These are phyloP conservation scores for Spinacia oleracea DNA, from an alignment of 179 eudicot species.

Conservation along the genomic window DNA sequence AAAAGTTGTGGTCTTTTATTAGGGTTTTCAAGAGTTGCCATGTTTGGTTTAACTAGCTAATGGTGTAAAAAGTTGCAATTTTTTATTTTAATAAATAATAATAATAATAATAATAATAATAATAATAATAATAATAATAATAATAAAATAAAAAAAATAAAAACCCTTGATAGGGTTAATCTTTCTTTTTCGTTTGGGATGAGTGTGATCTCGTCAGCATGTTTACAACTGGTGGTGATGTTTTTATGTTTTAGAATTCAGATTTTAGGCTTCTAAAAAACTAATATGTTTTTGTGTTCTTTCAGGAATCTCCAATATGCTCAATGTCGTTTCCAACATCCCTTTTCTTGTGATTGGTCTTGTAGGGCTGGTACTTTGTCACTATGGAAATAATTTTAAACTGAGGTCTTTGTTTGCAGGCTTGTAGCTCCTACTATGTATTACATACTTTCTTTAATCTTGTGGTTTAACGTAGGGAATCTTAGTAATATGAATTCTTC, in stretches of 20 bases:
- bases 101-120: too few relatives aligned
- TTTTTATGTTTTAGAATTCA: background rate
- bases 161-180: background rate
- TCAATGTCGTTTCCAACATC: slow-evolving; percentile 84
- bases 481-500: slow-evolving; percentile 1
- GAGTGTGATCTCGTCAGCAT: too few relatives aligned
- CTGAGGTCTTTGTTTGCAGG: slow-evolving; percentile 55
- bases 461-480: background rate
- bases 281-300: background rate
- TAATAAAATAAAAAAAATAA: too few relatives aligned
- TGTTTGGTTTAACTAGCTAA: too few relatives aligned
- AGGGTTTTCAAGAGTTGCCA: background rate
- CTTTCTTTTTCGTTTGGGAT: background rate
- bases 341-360: slow-evolving; percentile 85
- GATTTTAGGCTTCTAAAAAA: background rate
- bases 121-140: too few relatives aligned
- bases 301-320: slow-evolving; percentile 82
- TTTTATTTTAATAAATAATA: too few relatives aligned
- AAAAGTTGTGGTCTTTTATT: background rate
- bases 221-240: background rate
- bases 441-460: slow-evolving; percentile 9
- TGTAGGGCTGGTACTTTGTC: slow-evolving; percentile 73
- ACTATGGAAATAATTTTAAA: slow-evolving; percentile 63
- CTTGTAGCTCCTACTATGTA: slow-evolving; percentile 9
- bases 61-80: background rate